phyloP scores from a whole-genome alignment of 305 asterid genomes.

The Euphrasia arctica region DNA sequence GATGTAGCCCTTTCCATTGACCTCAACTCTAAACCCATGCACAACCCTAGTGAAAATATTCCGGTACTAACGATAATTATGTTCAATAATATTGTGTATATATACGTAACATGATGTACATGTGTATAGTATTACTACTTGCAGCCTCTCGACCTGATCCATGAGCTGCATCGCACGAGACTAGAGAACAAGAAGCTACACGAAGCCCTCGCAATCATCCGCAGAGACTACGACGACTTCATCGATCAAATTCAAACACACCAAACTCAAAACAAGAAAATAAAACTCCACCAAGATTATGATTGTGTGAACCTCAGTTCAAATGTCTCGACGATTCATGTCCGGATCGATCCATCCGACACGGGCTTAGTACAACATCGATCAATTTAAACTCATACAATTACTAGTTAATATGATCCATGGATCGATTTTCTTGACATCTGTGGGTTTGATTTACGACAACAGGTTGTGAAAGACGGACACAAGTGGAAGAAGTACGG shows the following conservation, averaged over 20 bases:
- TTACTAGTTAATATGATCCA: too few relatives aligned
- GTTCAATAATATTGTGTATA: background rate
- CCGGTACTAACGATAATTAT: conserved; percentile 23
- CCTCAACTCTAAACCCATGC: conserved; percentile 54
- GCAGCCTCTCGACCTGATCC: conserved; percentile 34
- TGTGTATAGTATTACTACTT: background rate
- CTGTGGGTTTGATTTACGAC: background rate
- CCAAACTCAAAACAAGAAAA: conserved; percentile 37
- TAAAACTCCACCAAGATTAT: conserved; percentile 34
- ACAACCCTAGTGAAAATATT: conserved; percentile 22
- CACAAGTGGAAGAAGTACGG: conserved; percentile 88
- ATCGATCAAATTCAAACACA: conserved; percentile 21
- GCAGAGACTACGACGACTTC: conserved; percentile 39
- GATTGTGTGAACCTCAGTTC: conserved; percentile 31
- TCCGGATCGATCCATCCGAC: conserved; percentile 55
- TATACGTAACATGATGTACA: background rate
- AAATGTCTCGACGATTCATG: conserved; percentile 45
- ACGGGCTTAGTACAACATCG: conserved; percentile 46
- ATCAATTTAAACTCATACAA: too few relatives aligned
- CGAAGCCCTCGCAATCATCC: conserved; percentile 37
- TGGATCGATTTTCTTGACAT: background rate
- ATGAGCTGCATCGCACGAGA: conserved; percentile 48
- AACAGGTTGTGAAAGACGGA: conserved; percentile 70
- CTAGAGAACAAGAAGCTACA: conserved; percentile 55
- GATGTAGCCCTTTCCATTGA: conserved; percentile 30